These are phyloP conservation scores for Plasmodium gallinaceum DNA, from an alignment of 169 alveolate species.

Conservation along the genomic window DNA sequence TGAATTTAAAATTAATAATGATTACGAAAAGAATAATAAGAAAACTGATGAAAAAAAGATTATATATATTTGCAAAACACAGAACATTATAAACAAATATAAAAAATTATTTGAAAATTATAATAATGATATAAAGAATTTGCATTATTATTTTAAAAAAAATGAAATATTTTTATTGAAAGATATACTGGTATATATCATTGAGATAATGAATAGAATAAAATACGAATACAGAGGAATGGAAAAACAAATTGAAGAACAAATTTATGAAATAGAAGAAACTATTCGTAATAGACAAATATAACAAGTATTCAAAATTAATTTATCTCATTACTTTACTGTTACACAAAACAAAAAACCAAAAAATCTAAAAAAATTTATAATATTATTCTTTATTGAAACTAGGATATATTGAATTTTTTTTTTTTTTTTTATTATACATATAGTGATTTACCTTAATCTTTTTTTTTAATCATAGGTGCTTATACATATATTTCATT, in stretches of 20 bases:
- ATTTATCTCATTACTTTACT: no score
- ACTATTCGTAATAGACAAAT: no score
- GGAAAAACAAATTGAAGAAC: conserved; percentile 10
- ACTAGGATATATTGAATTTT: no score
- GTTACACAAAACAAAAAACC: no score
- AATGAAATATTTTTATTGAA: conserved; percentile 17
- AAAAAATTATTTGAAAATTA: conserved; percentile 3
- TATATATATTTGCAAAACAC: conserved; percentile 7
- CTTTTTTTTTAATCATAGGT: no score
- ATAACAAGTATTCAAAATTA: no score
- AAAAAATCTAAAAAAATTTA: no score
- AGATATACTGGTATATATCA: conserved; percentile 11
- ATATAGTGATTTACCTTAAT: no score
- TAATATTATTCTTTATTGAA: no score
- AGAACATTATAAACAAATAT: conserved; percentile 13
- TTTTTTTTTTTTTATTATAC: no score
- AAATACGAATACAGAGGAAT: conserved; percentile 20
- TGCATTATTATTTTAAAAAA: conserved; percentile 18
- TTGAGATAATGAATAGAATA: conserved; percentile 23
- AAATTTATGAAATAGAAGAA: conserved; percentile 10
- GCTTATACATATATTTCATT: no score
- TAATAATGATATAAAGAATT: background rate
- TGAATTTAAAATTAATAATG: conserved; percentile 4
- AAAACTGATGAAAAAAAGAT: conserved; percentile 16
- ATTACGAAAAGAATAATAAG: background rate